Percentiles rank a stretch among this genome's conserved stretches.
phyloP scores from a whole-genome alignment of 2,329 filamentous ascomycete genomes.

The Davidsoniella virescens region DNA sequence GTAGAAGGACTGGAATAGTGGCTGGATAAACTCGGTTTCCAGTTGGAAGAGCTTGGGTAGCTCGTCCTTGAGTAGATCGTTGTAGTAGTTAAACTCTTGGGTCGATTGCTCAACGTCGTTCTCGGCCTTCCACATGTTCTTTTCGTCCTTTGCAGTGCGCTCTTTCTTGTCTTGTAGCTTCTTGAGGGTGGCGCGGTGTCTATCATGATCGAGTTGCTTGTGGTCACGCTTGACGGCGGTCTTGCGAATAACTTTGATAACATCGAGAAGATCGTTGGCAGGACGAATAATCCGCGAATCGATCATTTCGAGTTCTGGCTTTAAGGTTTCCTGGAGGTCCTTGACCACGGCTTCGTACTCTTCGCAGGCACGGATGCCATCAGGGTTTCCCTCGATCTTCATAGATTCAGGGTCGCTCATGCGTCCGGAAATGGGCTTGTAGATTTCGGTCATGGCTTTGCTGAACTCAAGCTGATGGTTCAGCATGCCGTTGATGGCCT shows the following conservation, averaged over 20 bases:
- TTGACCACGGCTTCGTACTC: constrained; percentile 85
- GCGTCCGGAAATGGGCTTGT: constrained; percentile 93
- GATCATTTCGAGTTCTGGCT: constrained; percentile 95
- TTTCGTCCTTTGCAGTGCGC: constrained; percentile 89
- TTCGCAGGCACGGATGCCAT: constrained; percentile 88
- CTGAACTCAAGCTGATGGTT: constrained; percentile 97
- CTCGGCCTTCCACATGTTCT: constrained; percentile 90
- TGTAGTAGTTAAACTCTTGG: constrained; percentile 95
- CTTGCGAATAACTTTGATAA: constrained; percentile 92
- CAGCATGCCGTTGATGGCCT: constrained; percentile 97
- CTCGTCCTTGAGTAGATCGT: constrained; percentile 91
- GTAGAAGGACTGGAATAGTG: constrained; percentile 97
- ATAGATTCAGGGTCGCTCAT: constrained; percentile 82
- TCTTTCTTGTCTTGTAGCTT: constrained; percentile 98
- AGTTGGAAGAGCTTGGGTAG: constrained; percentile 79
- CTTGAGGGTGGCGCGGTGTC: constrained; percentile 67
- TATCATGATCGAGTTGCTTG: constrained; percentile 93
- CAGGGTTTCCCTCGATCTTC: constrained; percentile 69
- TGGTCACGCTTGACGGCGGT: constrained; percentile 78
- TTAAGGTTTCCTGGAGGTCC: constrained; percentile 74
- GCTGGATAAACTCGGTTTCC: constrained; percentile 88
- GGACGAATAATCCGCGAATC: constrained; percentile 80
- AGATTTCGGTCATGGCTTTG: constrained; percentile 86
- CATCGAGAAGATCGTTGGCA: constrained; percentile 80
- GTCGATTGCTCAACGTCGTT: constrained; percentile 81